These are phyloP conservation scores for Pichia sporocuriosa DNA, from an alignment of 805 yeast genomes.

Conservation along the genomic window DNA sequence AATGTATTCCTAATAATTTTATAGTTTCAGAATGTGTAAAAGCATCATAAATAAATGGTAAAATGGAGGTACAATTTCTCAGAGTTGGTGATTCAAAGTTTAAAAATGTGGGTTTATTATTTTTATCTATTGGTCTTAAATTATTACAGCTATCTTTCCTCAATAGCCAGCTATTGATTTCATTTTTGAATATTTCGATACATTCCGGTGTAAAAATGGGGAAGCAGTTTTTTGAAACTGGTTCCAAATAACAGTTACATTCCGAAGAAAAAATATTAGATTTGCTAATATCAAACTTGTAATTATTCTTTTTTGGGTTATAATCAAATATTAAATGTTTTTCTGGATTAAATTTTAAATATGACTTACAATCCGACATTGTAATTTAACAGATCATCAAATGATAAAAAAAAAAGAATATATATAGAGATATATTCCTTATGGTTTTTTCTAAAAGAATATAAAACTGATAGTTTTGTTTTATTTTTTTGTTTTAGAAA, in stretches of 20 bases:
- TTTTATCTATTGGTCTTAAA: neutral
- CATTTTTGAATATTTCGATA: slow-evolving; percentile 35
- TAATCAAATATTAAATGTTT: slow-evolving; percentile 19
- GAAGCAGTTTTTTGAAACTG: slow-evolving; percentile 28
- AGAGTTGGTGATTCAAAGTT: slow-evolving; percentile 27
- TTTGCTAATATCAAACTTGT: slow-evolving; percentile 12
- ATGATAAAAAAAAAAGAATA: no score
- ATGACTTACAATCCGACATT: slow-evolving; percentile 3
- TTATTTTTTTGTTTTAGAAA: no score
- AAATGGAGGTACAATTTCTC: slow-evolving; percentile 17
- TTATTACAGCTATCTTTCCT: slow-evolving; percentile 26
- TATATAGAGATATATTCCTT: no score
- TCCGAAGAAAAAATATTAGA: slow-evolving; percentile 14
- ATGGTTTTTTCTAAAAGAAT: no score
- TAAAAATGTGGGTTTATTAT: neutral
- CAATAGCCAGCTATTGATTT: slow-evolving; percentile 29
- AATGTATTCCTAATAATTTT: slow-evolving; percentile 41
- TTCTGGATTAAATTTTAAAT: slow-evolving; percentile 21
- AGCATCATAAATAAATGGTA: slow-evolving; percentile 47
- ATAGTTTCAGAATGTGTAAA: slow-evolving; percentile 47
- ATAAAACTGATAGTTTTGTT: no score
- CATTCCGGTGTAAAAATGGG: slow-evolving; percentile 42
- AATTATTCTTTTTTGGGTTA: no score
- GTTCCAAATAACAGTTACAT: slow-evolving; percentile 18
- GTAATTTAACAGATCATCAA: no score